A percentile compares a stretch with the other conserved stretches of the same genome.
These are phyloP conservation scores for Oryza nivara DNA, from an alignment of 176 grass and related monocot species.

Conservation along the genomic window DNA sequence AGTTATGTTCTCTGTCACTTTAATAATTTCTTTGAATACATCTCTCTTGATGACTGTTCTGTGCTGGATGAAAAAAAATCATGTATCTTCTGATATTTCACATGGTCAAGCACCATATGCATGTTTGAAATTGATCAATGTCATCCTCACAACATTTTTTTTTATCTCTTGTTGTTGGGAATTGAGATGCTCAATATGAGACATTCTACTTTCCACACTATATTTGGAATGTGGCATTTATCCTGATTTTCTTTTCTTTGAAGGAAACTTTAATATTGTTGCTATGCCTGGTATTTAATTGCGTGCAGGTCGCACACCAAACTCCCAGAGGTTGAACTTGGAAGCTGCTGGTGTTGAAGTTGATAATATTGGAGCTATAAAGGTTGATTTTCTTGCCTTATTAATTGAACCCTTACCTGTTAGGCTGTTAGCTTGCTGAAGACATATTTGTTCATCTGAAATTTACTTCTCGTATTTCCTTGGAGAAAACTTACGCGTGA, in stretches of 20 bases:
- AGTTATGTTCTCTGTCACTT: neutral
- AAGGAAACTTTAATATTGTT: slow-evolving; percentile 17
- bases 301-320: slow-evolving; percentile 67
- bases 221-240: slow-evolving; percentile 1
- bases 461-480: slow-evolving; percentile 23
- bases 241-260: neutral
- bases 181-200: neutral
- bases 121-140: neutral
- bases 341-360: slow-evolving; percentile 77
- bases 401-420: slow-evolving; percentile 23
- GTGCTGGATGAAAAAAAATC: neutral
- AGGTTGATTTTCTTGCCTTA: slow-evolving; percentile 53
- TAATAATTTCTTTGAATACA: neutral
- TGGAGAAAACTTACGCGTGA: neutral
- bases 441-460: neutral
- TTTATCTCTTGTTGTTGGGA: neutral
- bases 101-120: neutral
- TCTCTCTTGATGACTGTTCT: neutral
- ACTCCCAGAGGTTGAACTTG: slow-evolving; percentile 86
- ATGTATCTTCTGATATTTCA: neutral
- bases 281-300: slow-evolving; percentile 40
- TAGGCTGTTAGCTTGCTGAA: neutral
- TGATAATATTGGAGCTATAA: slow-evolving; percentile 79
- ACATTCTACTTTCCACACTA: neutral
- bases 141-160: neutral